Evolutionary conservation across 257 asterid genomes (phyloP).

Genomic region (Penstemon barbatus): DNA sequence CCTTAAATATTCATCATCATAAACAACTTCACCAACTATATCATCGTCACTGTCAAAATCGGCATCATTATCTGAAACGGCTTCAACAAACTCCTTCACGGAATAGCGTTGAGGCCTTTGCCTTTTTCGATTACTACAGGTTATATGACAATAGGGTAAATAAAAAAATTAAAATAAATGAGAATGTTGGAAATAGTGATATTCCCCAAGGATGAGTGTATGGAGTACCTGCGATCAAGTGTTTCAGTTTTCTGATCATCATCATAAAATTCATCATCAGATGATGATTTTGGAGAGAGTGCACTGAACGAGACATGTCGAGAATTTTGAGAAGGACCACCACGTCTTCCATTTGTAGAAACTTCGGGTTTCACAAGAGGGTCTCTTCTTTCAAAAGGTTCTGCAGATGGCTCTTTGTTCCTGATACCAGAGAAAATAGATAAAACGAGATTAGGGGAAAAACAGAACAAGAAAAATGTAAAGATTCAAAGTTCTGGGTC

Average conservation of each 20-base stretch:
- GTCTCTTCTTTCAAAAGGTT: slow-evolving; percentile 56
- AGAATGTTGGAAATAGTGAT: not conserved
- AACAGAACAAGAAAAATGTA: slow-evolving; percentile 1
- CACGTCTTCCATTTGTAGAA: slow-evolving; percentile 65
- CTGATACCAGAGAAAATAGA: slow-evolving; percentile 40
- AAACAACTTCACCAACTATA: slow-evolving; percentile 91
- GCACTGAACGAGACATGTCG: slow-evolving; percentile 42
- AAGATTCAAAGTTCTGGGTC: slow-evolving; percentile 10
- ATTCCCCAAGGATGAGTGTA: not conserved
- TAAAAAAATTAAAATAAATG: not conserved
- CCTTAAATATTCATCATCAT: slow-evolving; percentile 82
- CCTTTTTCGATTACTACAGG: slow-evolving; percentile 66
- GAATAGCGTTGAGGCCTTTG: slow-evolving; percentile 89
- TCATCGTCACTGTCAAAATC: slow-evolving; percentile 88
- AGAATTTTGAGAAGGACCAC: slow-evolving; percentile 60
- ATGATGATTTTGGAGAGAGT: slow-evolving; percentile 59
- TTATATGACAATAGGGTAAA: slow-evolving; percentile 22
- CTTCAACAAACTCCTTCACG: slow-evolving; percentile 67
- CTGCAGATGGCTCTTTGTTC: slow-evolving; percentile 60
- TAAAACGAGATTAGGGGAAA: slow-evolving; percentile 4
- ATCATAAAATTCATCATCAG: slow-evolving; percentile 49
- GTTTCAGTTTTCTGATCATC: slow-evolving; percentile 50
- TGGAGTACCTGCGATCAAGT: slow-evolving; percentile 68
- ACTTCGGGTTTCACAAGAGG: slow-evolving; percentile 50
- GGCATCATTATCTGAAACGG: slow-evolving; percentile 68